Evolutionary conservation across 2,329 filamentous ascomycete genomes (phyloP).

Genomic region (Scedosporium apiospermum): DNA sequence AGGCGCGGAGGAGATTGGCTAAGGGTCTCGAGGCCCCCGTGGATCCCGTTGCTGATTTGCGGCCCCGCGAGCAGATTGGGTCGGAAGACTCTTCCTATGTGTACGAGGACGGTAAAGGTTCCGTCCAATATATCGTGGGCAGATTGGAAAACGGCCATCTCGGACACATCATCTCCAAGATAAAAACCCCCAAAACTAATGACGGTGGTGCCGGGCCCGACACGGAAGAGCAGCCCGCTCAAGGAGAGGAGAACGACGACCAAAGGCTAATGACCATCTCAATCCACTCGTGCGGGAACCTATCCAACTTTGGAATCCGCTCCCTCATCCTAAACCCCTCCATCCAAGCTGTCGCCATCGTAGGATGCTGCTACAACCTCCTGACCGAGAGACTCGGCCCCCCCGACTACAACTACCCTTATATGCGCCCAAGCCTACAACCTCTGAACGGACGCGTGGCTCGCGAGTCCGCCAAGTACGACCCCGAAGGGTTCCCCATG

Average conservation of each 20-base stretch:
- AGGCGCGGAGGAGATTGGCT: constrained; percentile 8
- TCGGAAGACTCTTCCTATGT: constrained; percentile 35
- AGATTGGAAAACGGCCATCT: constrained; percentile 66
- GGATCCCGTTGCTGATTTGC: constrained; percentile 27
- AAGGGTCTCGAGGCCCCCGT: constrained; percentile 10
- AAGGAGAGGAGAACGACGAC: constrained; percentile 19
- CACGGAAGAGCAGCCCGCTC: constrained; percentile 13
- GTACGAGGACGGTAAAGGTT: constrained; percentile 53
- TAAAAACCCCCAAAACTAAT: constrained; percentile 25
- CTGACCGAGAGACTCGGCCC: constrained; percentile 83
- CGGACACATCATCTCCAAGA: constrained; percentile 53
- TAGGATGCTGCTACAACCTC: constrained; percentile 97
- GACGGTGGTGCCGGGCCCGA: constrained; percentile 4
- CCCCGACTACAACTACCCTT: constrained; percentile 75
- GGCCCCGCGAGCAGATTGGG: constrained; percentile 37
- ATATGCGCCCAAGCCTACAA: constrained; percentile 60
- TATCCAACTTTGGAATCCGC: constrained; percentile 88
- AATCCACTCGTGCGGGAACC: constrained; percentile 92
- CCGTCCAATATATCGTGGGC: constrained; percentile 70
- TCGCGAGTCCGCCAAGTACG: constrained; percentile 60
- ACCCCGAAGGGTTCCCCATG: constrained; percentile 93
- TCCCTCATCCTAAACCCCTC: constrained; percentile 76
- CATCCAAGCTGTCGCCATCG: constrained; percentile 85
- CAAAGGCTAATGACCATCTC: constrained; percentile 75
- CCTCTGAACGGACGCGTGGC: constrained; percentile 59